Conservation (phyloP, 176 grass and related monocot species). For the Triticum monococcum region DNA sequence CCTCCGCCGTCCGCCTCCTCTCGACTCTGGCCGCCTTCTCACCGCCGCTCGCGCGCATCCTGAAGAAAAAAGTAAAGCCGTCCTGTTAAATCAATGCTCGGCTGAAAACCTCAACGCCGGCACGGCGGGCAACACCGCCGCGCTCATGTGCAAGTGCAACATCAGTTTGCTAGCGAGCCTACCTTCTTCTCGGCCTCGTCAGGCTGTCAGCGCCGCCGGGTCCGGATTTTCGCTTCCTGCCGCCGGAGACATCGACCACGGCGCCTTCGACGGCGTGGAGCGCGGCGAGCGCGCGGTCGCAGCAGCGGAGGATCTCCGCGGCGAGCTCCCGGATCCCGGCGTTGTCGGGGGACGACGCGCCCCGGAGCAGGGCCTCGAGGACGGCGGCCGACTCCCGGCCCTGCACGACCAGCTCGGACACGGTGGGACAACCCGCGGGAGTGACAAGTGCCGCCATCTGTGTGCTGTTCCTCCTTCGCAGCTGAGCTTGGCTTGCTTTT, state of each 20-base stretch:
- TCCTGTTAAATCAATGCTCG: background rate
- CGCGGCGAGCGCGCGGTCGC: slow-evolving; percentile 25
- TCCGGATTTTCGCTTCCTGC: background rate
- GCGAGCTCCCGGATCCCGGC: background rate
- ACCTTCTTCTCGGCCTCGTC: background rate
- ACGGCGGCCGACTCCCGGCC: slow-evolving; percentile 27
- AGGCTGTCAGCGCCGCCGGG: background rate
- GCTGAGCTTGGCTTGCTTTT: too few relatives aligned
- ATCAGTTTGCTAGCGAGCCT: background rate
- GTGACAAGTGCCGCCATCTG: slow-evolving; percentile 17
- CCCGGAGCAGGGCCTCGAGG: slow-evolving; percentile 14
- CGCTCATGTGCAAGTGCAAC: background rate
- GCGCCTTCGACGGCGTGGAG: background rate
- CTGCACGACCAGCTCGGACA: slow-evolving; percentile 26
- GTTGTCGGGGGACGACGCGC: background rate
- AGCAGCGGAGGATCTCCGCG: slow-evolving; percentile 9
- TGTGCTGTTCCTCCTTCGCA: too few relatives aligned
- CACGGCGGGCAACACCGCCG: too few relatives aligned
- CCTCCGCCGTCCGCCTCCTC: slow-evolving; percentile 17
- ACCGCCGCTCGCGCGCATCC: background rate
- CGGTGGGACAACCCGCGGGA: background rate
- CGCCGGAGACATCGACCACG: background rate
- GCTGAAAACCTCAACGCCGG: too few relatives aligned
- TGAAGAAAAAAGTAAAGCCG: background rate
- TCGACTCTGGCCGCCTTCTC: slow-evolving; percentile 5